Percentiles rank a stretch among this genome's conserved stretches.
Conservation (phyloP, 1,284 basidiomycete genomes). For the Microbotryum saponariae region DNA sequence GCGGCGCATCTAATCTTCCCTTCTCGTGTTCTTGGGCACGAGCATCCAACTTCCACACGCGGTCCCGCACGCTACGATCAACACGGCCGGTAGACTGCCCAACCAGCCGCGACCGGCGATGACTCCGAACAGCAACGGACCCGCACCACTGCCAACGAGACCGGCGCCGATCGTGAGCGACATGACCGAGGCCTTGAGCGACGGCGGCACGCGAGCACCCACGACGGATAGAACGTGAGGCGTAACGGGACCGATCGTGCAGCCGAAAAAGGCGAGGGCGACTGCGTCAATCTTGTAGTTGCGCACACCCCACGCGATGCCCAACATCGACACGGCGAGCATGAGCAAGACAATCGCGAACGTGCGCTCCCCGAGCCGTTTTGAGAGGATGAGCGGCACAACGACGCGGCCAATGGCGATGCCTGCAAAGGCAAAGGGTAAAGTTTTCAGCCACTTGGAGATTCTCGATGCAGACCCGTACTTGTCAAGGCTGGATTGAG, state of each 20-base stretch:
- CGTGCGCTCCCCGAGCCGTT: constrained; percentile 19
- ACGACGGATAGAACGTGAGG: constrained; percentile 16
- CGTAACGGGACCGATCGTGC: constrained; percentile 4
- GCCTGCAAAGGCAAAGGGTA: constrained; percentile 2
- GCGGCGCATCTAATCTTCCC: constrained; percentile 21
- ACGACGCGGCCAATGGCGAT: constrained; percentile 24
- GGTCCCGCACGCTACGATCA: constrained; percentile 8
- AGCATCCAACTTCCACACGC: constrained; percentile 7
- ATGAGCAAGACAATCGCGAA: constrained; percentile 21
- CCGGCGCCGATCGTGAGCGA: constrained; percentile 22
- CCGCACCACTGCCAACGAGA: constrained; percentile 17
- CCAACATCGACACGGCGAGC: constrained; percentile 7
- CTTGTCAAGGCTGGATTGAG: background rate
- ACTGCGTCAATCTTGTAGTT: constrained; percentile 20
- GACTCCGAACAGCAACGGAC: constrained; percentile 22
- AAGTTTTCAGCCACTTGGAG: background rate
- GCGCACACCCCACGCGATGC: constrained; percentile 19
- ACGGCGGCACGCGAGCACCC: constrained; percentile 18
- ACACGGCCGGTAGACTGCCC: constrained; percentile 9
- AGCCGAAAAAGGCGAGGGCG: constrained; percentile 18
- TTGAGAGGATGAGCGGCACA: constrained; percentile 10
- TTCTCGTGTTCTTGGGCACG: constrained; percentile 24
- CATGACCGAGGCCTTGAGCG: constrained; percentile 23
- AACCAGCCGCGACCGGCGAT: constrained; percentile 15
- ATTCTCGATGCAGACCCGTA: background rate